A percentile compares a stretch with the other conserved stretches of the same genome.
Conservation (phyloP, 345 rosid species). For the Populus euphratica region DNA sequence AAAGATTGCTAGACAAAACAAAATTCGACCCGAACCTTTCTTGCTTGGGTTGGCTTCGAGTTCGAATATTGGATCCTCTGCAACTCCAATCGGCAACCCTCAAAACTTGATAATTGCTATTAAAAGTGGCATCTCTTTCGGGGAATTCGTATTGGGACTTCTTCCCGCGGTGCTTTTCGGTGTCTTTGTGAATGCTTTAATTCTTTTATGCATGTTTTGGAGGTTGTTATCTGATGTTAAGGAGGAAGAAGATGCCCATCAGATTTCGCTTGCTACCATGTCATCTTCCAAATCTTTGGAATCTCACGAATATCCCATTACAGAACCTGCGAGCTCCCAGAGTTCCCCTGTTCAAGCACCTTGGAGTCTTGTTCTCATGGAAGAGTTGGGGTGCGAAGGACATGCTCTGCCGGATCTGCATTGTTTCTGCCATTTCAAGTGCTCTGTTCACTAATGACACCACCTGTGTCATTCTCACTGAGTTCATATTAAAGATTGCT, state of each 20-base stretch:
- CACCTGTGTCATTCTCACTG: conserved; percentile 72
- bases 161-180: conserved; percentile 72
- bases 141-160: conserved; percentile 53
- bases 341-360: conserved; percentile 40
- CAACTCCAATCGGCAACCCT: conserved; percentile 90
- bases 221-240: conserved; percentile 27
- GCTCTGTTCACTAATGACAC: conserved; percentile 90
- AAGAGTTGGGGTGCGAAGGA: conserved; percentile 70
- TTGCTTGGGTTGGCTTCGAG: conserved; percentile 57
- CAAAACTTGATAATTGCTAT: conserved; percentile 83
- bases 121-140: conserved; percentile 61
- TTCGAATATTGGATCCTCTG: conserved; percentile 81
- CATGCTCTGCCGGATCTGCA: conserved; percentile 29
- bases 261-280: conserved; percentile 20
- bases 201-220: conserved; percentile 71
- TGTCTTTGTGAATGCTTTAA: conserved; percentile 46
- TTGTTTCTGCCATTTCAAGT: conserved; percentile 71
- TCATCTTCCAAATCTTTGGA: too few relatives aligned
- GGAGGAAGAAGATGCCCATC: conserved; percentile 29
- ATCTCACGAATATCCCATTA: too few relatives aligned
- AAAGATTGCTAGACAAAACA: conserved; percentile 74
- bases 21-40: conserved; percentile 76
- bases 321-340: neutral
- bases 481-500: conserved; percentile 75
- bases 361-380: conserved; percentile 69